Conservation (phyloP, 1,284 basidiomycete species). For the Phellinidium pouzarii region DNA sequence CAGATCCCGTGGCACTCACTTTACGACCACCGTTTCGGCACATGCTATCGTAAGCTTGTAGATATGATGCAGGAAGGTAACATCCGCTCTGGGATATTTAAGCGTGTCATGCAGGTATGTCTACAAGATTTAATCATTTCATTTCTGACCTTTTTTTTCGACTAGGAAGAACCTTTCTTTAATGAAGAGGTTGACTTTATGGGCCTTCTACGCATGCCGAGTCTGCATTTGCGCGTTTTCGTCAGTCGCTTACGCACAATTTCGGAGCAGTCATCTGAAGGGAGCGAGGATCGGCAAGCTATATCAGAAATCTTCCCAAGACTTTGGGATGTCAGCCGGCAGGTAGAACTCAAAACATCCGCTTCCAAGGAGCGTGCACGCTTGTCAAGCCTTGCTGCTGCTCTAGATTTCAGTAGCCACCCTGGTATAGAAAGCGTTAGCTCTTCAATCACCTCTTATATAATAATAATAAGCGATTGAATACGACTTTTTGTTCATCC, state of each 20-base stretch:
- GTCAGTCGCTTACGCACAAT: background rate
- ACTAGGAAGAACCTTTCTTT: background rate
- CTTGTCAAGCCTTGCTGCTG: conserved; percentile 4
- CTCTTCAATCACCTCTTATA: background rate
- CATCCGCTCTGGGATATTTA: conserved; percentile 5
- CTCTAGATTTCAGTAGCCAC: conserved; percentile 1
- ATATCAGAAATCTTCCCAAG: conserved; percentile 4
- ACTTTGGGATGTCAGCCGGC: background rate
- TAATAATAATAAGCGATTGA: background rate
- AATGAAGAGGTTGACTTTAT: conserved; percentile 1
- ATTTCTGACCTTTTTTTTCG: too few species aligned
- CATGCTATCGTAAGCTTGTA: conserved; percentile 2
- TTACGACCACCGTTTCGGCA: conserved; percentile 2
- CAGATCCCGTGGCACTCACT: conserved; percentile 9
- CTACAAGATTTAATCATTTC: background rate
- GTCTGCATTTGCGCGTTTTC: background rate
- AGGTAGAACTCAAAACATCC: conserved; percentile 4
- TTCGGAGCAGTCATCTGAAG: background rate
- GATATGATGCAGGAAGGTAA: conserved; percentile 6
- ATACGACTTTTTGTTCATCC: background rate
- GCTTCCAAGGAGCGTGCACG: conserved; percentile 1
- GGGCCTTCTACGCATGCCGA: conserved; percentile 1
- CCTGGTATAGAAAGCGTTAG: background rate
- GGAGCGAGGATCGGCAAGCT: conserved; percentile 1
- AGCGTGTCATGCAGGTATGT: conserved; percentile 7